Evolutionary conservation across 2,329 filamentous ascomycete species (phyloP), one percentile per base, ranked within the genome.

Genomic region (Colletotrichum plurivorum): DNA sequence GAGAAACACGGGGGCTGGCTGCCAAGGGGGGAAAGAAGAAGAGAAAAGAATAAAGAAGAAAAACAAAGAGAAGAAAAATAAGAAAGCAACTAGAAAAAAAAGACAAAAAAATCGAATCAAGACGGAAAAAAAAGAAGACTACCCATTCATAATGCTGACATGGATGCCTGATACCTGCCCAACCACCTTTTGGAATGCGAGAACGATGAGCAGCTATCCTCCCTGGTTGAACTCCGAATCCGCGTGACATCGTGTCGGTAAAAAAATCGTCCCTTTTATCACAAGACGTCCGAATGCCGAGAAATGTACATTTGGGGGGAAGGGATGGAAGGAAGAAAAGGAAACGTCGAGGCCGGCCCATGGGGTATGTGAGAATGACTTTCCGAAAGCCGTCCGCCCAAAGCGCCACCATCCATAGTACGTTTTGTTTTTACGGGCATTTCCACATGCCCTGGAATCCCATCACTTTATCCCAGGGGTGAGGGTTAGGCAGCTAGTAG

Each of bases 151-250:
- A 48, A 52, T 58, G 36, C 59, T 62, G 66, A 66, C 45, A 64
- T 68, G 56, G 65, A 65, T 63, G 63, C 64, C 58, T 66, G 65
- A 71, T 59, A 59, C 55, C 66, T 60, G 54, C 61, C 62, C 62
- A 53, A 60, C 62, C 49, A 60, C 49, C 54, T 69, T 46, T 65
- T 66, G 65, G 55, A 68, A 63, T 59, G 59, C 51, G 45, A 59
- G 31, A 63, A 54, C 53, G 61, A 58, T 63, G 67, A 67, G 68
- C 52, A 58, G 67, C 54, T 70, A 52, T 55, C 53, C 63, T 62
- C 67, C 54, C 55, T 59, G 56, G 57, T 61, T 61, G 51, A 64
- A 66, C 55, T 69, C 57, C 60, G 54, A 54, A 45, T 57, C 63
- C 56, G 57, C 65, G 62, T 65, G 61, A 53, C 62, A 66, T 69